Conservation (phyloP, 1,284 basidiomycete genomes). For the Coniophora puteana region DNA sequence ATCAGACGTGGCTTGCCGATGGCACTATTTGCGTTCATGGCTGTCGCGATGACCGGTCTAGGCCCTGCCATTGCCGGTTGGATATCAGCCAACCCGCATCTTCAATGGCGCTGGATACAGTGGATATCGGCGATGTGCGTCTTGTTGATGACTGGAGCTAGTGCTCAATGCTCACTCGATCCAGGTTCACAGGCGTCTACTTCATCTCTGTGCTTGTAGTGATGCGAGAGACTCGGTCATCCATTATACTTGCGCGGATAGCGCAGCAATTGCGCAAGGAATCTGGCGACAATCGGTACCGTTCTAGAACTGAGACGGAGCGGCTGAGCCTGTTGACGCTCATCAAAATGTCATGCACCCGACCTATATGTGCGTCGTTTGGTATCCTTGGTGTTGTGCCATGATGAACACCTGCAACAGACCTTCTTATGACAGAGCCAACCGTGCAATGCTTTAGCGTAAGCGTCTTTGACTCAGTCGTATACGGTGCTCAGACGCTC, state of each 20-base stretch:
- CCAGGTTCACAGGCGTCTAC: constrained; percentile 40
- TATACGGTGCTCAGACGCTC: background rate
- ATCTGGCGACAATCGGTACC: constrained; percentile 58
- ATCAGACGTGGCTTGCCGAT: constrained; percentile 68
- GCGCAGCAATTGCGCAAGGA: constrained; percentile 57
- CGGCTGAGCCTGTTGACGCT: constrained; percentile 46
- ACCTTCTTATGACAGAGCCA: constrained; percentile 67
- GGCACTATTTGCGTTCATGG: constrained; percentile 59
- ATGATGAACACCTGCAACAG: constrained; percentile 22
- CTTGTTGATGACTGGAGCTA: background rate
- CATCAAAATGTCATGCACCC: constrained; percentile 63
- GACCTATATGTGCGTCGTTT: constrained; percentile 52
- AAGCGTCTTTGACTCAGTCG: constrained; percentile 17
- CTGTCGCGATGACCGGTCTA: constrained; percentile 57
- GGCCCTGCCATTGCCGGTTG: constrained; percentile 66
- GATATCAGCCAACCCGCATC: constrained; percentile 57
- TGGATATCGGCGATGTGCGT: constrained; percentile 72
- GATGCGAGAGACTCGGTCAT: constrained; percentile 57
- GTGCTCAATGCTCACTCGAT: constrained; percentile 1
- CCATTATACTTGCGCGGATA: constrained; percentile 52
- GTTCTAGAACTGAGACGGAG: constrained; percentile 62
- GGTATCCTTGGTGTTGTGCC: constrained; percentile 4
- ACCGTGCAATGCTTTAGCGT: constrained; percentile 71
- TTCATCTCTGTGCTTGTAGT: constrained; percentile 41
- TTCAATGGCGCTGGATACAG: constrained; percentile 81